These are phyloP conservation scores for Lepidium sativum DNA, from an alignment of 345 rosid genomes.

Conservation along the genomic window DNA sequence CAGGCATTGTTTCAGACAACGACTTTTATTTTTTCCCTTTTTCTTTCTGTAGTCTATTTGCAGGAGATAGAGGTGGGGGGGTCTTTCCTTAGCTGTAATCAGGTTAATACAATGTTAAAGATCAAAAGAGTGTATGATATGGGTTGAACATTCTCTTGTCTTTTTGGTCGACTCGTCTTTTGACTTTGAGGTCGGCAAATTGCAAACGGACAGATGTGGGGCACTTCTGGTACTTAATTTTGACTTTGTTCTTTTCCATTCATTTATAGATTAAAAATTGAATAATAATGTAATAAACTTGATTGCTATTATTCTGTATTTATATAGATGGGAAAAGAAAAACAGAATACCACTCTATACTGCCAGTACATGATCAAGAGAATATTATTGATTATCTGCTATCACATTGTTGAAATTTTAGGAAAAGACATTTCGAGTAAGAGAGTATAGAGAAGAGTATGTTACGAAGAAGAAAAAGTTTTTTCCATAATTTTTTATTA, in stretches of 20 bases:
- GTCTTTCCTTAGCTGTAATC: too few species aligned
- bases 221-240: background rate
- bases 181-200: background rate
- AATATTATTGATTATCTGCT: too few species aligned
- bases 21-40: background rate
- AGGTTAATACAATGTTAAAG: background rate
- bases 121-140: background rate
- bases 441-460: too few species aligned
- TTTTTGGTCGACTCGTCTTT: background rate
- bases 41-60: background rate
- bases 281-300: background rate
- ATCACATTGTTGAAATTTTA: too few species aligned
- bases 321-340: background rate
- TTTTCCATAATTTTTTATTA: too few species aligned
- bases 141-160: slow-evolving; percentile 8
- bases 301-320: background rate
- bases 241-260: too few species aligned
- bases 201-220: background rate
- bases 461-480: too few species aligned
- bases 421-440: too few species aligned
- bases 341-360: too few species aligned
- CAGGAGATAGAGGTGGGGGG: background rate
- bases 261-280: background rate
- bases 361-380: too few species aligned
- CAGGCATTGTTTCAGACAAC: slow-evolving; percentile 33